A percentile compares a stretch with the other conserved stretches of the same genome.
phyloP scores from a whole-genome alignment of 306 rosid genomes.

The Mucuna pruriens region DNA sequence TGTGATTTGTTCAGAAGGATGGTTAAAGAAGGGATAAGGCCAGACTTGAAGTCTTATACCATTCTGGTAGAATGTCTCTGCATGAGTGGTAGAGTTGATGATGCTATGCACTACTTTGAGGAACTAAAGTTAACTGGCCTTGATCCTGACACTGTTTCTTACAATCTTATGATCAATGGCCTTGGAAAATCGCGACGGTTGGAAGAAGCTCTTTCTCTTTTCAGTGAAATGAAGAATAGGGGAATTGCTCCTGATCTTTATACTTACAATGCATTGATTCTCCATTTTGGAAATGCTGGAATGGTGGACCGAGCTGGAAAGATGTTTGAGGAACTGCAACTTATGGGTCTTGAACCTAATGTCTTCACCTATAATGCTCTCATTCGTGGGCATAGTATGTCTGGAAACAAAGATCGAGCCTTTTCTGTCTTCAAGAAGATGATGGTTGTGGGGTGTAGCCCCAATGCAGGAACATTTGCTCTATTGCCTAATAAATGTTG shows the following conservation, averaged over 20 bases:
- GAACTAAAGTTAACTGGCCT: constrained; percentile 82
- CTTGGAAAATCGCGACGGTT: constrained; percentile 75
- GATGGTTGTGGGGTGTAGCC: constrained; percentile 91
- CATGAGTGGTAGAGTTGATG: constrained; percentile 74
- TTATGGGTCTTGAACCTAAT: constrained; percentile 79
- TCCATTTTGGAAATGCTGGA: constrained; percentile 82
- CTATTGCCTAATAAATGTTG: constrained; percentile 81
- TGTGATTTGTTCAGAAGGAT: constrained; percentile 70
- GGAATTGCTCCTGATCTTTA: constrained; percentile 81
- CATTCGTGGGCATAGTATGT: constrained; percentile 75
- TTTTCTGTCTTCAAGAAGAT: constrained; percentile 80
- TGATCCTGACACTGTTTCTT: constrained; percentile 75
- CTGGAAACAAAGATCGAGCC: constrained; percentile 76
- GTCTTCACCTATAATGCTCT: constrained; percentile 96
- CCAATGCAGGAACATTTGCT: constrained; percentile 74
- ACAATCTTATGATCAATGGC: constrained; percentile 80
- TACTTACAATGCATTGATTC: constrained; percentile 81
- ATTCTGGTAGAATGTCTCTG: constrained; percentile 83
- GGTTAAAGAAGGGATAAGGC: constrained; percentile 86
- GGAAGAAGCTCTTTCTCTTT: constrained; percentile 75
- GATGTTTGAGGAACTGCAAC: constrained; percentile 78
- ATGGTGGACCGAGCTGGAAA: constrained; percentile 78
- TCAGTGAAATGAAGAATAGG: constrained; percentile 72
- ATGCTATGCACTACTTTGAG: constrained; percentile 73
- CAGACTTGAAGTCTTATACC: constrained; percentile 86